A percentile compares a stretch with the other conserved stretches of the same genome.
These are phyloP conservation scores for Zygoascus bituminiphila DNA, from an alignment of 805 yeast genomes.

Conservation along the genomic window DNA sequence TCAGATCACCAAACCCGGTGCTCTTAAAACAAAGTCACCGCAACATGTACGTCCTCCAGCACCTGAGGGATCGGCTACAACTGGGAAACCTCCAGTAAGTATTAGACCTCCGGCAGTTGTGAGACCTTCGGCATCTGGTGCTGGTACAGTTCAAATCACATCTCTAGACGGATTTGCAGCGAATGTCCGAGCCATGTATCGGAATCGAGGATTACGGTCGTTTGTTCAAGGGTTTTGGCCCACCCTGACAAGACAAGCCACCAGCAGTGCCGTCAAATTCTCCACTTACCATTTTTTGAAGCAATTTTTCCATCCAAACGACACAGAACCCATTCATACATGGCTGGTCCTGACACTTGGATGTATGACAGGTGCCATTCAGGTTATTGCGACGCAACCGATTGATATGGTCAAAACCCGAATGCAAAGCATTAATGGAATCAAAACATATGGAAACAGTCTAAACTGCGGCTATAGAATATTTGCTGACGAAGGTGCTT, in stretches of 20 bases:
- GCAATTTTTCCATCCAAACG: conserved; percentile 38
- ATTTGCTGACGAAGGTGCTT: conserved; percentile 35
- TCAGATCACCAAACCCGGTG: neutral
- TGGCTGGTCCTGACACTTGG: conserved; percentile 38
- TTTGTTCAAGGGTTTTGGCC: conserved; percentile 76
- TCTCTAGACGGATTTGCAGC: conserved; percentile 22
- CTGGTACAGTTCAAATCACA: conserved; percentile 20
- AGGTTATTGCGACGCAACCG: conserved; percentile 77
- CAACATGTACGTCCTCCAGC: conserved; percentile 16
- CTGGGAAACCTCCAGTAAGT: conserved; percentile 11
- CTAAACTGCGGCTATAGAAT: conserved; percentile 29
- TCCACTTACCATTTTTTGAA: conserved; percentile 72
- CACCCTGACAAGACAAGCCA: conserved; percentile 72
- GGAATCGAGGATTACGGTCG: conserved; percentile 64
- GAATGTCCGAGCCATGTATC: conserved; percentile 49
- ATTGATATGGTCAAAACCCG: conserved; percentile 80
- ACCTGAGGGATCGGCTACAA: conserved; percentile 22
- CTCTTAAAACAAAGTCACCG: conserved; percentile 7
- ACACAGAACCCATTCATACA: conserved; percentile 20
- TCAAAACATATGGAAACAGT: conserved; percentile 29
- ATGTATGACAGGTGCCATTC: conserved; percentile 59
- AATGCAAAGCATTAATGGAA: conserved; percentile 55
- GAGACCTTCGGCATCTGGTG: neutral
- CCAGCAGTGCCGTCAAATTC: conserved; percentile 74
- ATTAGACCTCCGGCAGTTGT: conserved; percentile 26